A percentile compares a stretch with the other conserved stretches of the same genome.
Evolutionary conservation across 192 early-diverging fungal species (phyloP).

Genomic region (Spizellomyces sp.): DNA sequence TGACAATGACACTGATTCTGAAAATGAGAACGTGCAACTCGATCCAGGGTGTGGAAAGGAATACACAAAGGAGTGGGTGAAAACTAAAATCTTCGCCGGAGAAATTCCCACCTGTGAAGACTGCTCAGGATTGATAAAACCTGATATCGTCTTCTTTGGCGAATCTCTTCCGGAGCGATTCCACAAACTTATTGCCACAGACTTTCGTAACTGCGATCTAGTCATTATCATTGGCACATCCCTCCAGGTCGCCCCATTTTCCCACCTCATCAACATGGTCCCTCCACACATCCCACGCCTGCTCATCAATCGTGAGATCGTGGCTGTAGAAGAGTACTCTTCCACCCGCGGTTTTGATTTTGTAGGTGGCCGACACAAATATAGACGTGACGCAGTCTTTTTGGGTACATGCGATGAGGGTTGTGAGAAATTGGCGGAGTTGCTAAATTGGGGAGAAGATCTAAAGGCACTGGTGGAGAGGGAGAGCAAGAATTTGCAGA

Average conservation of each 20-base stretch:
- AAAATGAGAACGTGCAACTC: slow-evolving; percentile 13
- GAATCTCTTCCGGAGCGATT: slow-evolving; percentile 84
- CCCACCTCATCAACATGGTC: slow-evolving; percentile 71
- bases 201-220: slow-evolving; percentile 79
- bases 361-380: slow-evolving; percentile 60
- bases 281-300: slow-evolving; percentile 71
- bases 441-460: slow-evolving; percentile 72
- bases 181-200: slow-evolving; percentile 56
- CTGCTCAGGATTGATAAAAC: slow-evolving; percentile 82
- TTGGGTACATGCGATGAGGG: slow-evolving; percentile 87
- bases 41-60: slow-evolving; percentile 26
- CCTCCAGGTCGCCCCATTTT: slow-evolving; percentile 89
- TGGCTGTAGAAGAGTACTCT: slow-evolving; percentile 53
- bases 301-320: slow-evolving; percentile 86
- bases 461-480: slow-evolving; percentile 27
- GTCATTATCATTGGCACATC: slow-evolving; percentile 95
- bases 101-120: slow-evolving; percentile 69
- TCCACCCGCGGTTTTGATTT: slow-evolving; percentile 69
- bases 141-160: slow-evolving; percentile 97
- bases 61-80: slow-evolving; percentile 31
- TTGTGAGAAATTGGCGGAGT: slow-evolving; percentile 63
- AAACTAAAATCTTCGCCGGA: slow-evolving; percentile 34
- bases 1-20: neutral
- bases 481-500: neutral
- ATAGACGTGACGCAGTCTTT: slow-evolving; percentile 76